phyloP scores from a whole-genome alignment of 1,139 yeast species.

The Ashbya aceris region DNA sequence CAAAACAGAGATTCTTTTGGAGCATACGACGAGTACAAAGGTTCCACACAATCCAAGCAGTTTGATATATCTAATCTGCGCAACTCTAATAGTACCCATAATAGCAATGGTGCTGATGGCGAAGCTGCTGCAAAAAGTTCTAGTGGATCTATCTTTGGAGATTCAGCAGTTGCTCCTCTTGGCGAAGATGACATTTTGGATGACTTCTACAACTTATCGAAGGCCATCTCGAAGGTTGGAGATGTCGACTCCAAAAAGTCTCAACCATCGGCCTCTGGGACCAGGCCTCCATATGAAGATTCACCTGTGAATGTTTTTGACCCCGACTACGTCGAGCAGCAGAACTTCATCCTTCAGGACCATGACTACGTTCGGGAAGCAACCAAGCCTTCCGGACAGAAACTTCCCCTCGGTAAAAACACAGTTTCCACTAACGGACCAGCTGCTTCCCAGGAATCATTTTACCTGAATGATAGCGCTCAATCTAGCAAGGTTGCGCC shows the following conservation, averaged over 20 bases:
- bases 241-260: background rate
- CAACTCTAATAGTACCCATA: slow-evolving; percentile 17
- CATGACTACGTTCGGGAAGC: background rate
- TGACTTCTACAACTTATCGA: slow-evolving; percentile 11
- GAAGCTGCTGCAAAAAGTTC: slow-evolving; percentile 5
- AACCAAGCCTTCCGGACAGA: background rate
- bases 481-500: no score
- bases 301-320: slow-evolving; percentile 22
- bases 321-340: slow-evolving; percentile 28
- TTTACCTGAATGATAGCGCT: no score
- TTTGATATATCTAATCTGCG: slow-evolving; percentile 21
- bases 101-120: slow-evolving; percentile 8
- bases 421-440: background rate
- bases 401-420: background rate
- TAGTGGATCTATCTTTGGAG: slow-evolving; percentile 4
- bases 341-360: slow-evolving; percentile 3
- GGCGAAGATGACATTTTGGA: slow-evolving; percentile 11
- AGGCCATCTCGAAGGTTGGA: slow-evolving; percentile 9
- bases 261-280: background rate
- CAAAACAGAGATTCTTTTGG: slow-evolving; percentile 9
- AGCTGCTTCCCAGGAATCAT: no score
- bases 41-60: slow-evolving; percentile 17
- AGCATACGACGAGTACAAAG: slow-evolving; percentile 23
- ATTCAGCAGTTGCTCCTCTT: slow-evolving; percentile 6
- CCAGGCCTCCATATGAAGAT: background rate